Conservation (phyloP, 2,329 filamentous ascomycete species). For the Aspergillus quadrilineatus region DNA sequence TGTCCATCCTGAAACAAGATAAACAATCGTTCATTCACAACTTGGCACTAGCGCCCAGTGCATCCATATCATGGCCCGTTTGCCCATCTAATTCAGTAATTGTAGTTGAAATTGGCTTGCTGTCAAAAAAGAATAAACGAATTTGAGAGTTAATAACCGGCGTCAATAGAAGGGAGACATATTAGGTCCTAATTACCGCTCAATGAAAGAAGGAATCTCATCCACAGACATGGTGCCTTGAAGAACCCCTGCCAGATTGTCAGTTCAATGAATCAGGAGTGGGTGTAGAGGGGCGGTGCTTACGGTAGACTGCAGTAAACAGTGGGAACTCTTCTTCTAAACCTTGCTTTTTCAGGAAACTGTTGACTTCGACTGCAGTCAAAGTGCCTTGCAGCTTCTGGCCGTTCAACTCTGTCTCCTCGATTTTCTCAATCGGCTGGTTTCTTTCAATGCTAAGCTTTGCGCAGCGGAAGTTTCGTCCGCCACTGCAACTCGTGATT, state of each 20-base stretch:
- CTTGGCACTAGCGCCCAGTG: conserved; percentile 17
- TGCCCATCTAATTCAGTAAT: conserved; percentile 12
- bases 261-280: conserved; percentile 18
- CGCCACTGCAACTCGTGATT: conserved; percentile 89
- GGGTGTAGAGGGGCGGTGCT: conserved; percentile 26
- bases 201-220: conserved; percentile 73
- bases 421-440: conserved; percentile 79
- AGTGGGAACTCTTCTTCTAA: conserved; percentile 83
- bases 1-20: conserved; percentile 9
- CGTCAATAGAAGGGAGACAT: conserved; percentile 7
- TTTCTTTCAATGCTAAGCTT: conserved; percentile 80
- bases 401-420: conserved; percentile 85
- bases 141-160: conserved; percentile 21
- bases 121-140: conserved; percentile 18
- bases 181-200: conserved; percentile 36
- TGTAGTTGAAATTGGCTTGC: conserved; percentile 19
- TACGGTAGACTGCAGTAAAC: conserved; percentile 79
- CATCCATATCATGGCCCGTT: conserved; percentile 14
- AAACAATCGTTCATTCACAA: conserved; percentile 17
- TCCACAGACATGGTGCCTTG: conserved; percentile 73
- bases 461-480: conserved; percentile 91
- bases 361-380: conserved; percentile 88
- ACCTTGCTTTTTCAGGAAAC: conserved; percentile 76
- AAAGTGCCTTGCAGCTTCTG: conserved; percentile 95
- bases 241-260: conserved; percentile 60